A percentile compares a stretch with the other conserved stretches of the same genome.
phyloP scores from a whole-genome alignment of 306 rosid genomes.

The Glycine soja region DNA sequence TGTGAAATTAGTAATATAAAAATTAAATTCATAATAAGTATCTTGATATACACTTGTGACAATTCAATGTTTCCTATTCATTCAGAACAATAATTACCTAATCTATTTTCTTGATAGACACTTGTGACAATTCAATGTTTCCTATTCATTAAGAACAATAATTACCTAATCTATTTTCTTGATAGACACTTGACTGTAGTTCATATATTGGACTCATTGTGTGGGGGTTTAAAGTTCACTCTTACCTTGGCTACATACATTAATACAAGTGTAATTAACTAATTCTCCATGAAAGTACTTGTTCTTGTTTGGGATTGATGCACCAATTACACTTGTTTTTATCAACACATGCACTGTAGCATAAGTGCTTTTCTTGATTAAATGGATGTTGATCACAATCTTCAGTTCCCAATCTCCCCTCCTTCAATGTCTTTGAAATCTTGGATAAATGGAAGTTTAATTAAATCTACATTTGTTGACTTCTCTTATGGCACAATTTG shows the following conservation, averaged over 20 bases:
- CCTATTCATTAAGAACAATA: not conserved
- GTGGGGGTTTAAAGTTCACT: not conserved
- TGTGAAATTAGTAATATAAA: conserved; percentile 5
- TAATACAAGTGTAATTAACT: not conserved
- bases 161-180: not conserved
- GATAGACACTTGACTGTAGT: not conserved
- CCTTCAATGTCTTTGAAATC: conserved; percentile 21
- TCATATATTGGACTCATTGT: not conserved
- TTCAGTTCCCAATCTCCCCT: conserved; percentile 8
- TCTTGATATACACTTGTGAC: not conserved
- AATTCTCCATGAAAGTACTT: not conserved
- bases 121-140: not conserved
- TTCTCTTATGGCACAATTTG: not conserved
- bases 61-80: not conserved
- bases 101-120: not conserved
- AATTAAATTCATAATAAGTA: not conserved
- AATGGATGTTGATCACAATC: conserved; percentile 24
- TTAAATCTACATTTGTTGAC: not conserved
- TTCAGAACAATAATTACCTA: not conserved
- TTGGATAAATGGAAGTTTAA: conserved; percentile 7
- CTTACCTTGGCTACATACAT: not conserved
- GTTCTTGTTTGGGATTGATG: conserved; percentile 23
- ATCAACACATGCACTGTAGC: not conserved
- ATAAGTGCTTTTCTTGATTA: not conserved
- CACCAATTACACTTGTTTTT: conserved; percentile 1